Evolutionary conservation across 306 rosid genomes (phyloP), one percentile per base, ranked within the genome.

Genomic region (Quercus glauca): DNA sequence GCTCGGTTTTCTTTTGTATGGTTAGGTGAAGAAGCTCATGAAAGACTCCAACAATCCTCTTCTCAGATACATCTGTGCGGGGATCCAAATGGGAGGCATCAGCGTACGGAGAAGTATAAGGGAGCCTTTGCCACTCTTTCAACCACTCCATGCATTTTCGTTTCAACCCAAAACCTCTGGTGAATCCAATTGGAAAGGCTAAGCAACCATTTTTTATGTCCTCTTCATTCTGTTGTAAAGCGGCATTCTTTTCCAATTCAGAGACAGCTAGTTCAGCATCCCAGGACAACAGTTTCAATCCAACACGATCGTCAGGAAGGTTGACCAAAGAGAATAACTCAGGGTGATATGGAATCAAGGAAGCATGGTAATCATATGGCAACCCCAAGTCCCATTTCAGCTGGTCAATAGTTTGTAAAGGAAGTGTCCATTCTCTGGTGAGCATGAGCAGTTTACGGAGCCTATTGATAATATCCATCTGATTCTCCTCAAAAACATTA

Each of bases 361-460:
- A 85, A 83, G 81, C 77, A 58, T 74, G 87, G 80, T 88, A 94
- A 91, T 92, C 97, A 72, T 86, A 88, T 0, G 97, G 97, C 84
- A 92, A 88, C 68, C 98, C 98, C 76, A 94, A 49, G 86, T 92
- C 97, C 98, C 97, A 94, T 86, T 79, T 87, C 84, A 94, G 87
- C 71, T 92, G 97, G 80, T 94, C 97, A 82, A 94, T 68, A 9
- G 97, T 92, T 72, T 91, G 98, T 35, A 91, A 70, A 61, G 98
- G 98, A 83, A 94, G 97, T 33, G 77, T 81, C 90, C 82, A 41
- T 61, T 73, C 87, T 76, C 23, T 84, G 7, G 97, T 91, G 59
- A 94, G 89, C 99, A 92, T 91, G 65, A 94, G 93, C 82, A 94
- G 85, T 83, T 83, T 92, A 79, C 88, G 81, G 33, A 94, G 83